Percentiles rank a stretch among this genome's conserved stretches.
These are phyloP conservation scores for Betula pendula DNA, from an alignment of 306 rosid species.

Conservation along the genomic window DNA sequence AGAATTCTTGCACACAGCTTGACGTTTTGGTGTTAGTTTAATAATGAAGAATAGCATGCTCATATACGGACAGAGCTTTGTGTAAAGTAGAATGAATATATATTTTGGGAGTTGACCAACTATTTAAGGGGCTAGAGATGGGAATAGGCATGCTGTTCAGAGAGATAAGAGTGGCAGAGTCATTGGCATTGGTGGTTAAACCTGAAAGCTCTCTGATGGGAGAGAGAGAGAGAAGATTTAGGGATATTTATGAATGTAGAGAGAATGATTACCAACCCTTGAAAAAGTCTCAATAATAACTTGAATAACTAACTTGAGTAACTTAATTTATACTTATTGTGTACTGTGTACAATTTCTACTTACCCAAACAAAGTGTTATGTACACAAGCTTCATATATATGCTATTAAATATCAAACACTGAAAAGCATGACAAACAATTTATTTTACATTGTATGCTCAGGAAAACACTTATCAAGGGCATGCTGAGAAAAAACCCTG, in stretches of 20 bases:
- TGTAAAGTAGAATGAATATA: background rate
- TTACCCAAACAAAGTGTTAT: background rate
- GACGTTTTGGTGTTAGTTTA: background rate
- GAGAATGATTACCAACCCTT: background rate
- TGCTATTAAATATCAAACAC: conserved; percentile 23
- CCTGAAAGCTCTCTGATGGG: background rate
- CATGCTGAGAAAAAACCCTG: conserved; percentile 95
- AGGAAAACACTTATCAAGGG: conserved; percentile 97
- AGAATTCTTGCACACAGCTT: background rate
- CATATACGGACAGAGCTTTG: background rate
- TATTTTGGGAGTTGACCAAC: background rate
- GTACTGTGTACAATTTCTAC: too few relatives aligned
- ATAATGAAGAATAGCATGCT: background rate
- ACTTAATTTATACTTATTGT: too few relatives aligned
- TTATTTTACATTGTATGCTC: conserved; percentile 30
- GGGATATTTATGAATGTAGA: background rate
- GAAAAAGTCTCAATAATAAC: background rate
- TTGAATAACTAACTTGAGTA: too few relatives aligned
- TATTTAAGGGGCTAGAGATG: background rate
- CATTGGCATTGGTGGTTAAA: background rate
- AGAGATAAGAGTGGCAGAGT: background rate
- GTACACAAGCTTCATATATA: background rate
- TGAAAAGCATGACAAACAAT: conserved; percentile 5
- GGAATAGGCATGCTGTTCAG: too few relatives aligned
- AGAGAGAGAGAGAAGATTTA: background rate